Percentiles rank a stretch among this genome's conserved stretches.
phyloP scores from a whole-genome alignment of 116 monocot species.

The Zostera marina region DNA sequence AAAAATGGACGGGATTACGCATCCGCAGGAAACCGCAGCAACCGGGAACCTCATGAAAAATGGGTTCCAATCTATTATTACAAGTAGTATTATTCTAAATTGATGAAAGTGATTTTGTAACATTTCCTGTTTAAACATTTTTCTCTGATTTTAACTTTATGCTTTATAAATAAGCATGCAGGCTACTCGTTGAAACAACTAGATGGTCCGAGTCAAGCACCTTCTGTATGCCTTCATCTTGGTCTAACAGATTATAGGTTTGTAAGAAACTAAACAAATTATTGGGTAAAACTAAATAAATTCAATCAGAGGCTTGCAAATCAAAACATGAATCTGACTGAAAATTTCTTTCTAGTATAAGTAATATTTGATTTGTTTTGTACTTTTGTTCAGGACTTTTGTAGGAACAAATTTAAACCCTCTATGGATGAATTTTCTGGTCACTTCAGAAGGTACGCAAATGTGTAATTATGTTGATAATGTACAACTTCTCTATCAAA shows the following conservation, averaged over 20 bases:
- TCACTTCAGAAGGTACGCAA: conserved; percentile 56
- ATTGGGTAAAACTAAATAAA: not conserved
- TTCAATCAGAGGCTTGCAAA: not conserved
- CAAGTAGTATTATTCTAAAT: too few relatives aligned
- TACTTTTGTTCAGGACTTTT: conserved; percentile 59
- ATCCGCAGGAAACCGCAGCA: too few relatives aligned
- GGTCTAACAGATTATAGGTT: conserved; percentile 97
- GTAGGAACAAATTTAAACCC: conserved; percentile 92
- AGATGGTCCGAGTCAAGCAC: conserved; percentile 14
- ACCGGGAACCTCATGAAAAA: too few relatives aligned
- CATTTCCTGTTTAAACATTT: too few relatives aligned
- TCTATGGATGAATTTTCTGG: conserved; percentile 70
- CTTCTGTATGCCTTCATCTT: conserved; percentile 64
- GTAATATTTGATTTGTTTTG: not conserved
- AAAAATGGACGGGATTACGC: too few relatives aligned
- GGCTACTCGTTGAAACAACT: conserved; percentile 27
- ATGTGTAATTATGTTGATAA: not conserved
- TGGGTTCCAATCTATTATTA: too few relatives aligned
- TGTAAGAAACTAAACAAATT: not conserved
- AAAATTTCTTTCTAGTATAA: not conserved
- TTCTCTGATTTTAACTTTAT: not conserved
- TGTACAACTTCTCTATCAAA: not conserved
- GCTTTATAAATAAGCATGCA: conserved; percentile 49
- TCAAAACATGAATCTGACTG: not conserved
- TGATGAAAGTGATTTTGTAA: too few relatives aligned